Conservation (phyloP, 192 early-diverging fungal species). For the Coemansia sp. region DNA sequence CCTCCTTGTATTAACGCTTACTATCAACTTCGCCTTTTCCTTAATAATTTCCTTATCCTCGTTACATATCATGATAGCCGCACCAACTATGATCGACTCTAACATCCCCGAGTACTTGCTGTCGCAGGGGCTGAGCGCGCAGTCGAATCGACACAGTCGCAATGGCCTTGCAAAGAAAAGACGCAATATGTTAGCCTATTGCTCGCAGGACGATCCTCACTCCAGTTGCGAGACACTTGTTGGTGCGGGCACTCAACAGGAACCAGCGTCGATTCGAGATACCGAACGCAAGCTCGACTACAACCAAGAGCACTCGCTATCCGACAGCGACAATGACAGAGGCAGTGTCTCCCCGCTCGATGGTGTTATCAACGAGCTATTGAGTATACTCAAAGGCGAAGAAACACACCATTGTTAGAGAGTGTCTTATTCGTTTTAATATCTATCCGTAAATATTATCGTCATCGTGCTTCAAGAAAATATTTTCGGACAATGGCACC, state of each 20-base stretch:
- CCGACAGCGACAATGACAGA: not conserved
- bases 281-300: not conserved
- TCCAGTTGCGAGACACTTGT: constrained; percentile 8
- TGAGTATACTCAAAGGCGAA: constrained; percentile 24
- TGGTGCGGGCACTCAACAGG: constrained; percentile 1
- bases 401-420: constrained; percentile 1
- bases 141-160: constrained; percentile 21
- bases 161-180: not conserved
- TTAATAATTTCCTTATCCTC: not conserved
- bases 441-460: constrained; percentile 1
- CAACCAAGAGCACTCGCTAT: not conserved
- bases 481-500: not conserved
- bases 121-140: constrained; percentile 34
- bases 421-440: not conserved
- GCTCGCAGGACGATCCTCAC: not conserved
- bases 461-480: not conserved
- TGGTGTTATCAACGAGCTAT: constrained; percentile 12
- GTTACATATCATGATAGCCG: constrained; percentile 1
- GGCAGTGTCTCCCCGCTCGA: not conserved
- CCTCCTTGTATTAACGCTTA: not conserved
- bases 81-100: constrained; percentile 2
- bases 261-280: not conserved
- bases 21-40: not conserved
- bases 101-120: constrained; percentile 19
- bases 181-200: constrained; percentile 12